These are phyloP conservation scores for Geosiphon pyriformis DNA, from an alignment of 192 early-diverging fungal genomes.

Conservation along the genomic window DNA sequence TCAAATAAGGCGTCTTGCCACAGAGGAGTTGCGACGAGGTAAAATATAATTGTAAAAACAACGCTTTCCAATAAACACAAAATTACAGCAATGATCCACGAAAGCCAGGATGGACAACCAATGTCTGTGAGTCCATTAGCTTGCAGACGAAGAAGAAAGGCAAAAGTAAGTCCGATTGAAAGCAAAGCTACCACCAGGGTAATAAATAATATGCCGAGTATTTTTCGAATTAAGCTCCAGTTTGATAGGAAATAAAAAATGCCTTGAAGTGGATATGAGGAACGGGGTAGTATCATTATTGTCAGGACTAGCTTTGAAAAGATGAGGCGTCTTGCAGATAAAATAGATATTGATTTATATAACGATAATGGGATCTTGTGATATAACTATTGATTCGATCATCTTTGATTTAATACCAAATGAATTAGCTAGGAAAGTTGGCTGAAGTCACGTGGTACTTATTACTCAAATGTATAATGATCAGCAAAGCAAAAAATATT, in stretches of 20 bases:
- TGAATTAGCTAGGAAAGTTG: too few species aligned
- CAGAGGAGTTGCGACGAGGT: slow-evolving; percentile 51
- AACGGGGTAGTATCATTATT: not conserved
- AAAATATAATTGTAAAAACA: slow-evolving; percentile 48
- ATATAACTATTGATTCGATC: too few species aligned
- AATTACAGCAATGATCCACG: slow-evolving; percentile 56
- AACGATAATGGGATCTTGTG: too few species aligned
- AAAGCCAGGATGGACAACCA: slow-evolving; percentile 51
- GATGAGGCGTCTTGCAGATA: too few species aligned
- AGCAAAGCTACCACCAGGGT: slow-evolving; percentile 27
- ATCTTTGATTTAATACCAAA: too few species aligned
- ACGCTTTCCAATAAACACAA: slow-evolving; percentile 54
- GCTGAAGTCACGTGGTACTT: too few species aligned
- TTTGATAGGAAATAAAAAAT: slow-evolving; percentile 36
- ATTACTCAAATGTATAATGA: too few species aligned
- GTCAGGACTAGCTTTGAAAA: too few species aligned
- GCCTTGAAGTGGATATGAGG: slow-evolving; percentile 35
- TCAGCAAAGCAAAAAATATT: too few species aligned
- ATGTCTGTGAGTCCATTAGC: slow-evolving; percentile 49
- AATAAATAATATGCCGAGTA: slow-evolving; percentile 32
- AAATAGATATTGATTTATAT: too few species aligned
- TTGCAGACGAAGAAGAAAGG: slow-evolving; percentile 51
- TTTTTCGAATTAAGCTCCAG: slow-evolving; percentile 28
- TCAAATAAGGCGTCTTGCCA: slow-evolving; percentile 58
- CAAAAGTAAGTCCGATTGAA: slow-evolving; percentile 36